Base-by-base conservation (phyloP, 225 moss, liverwort and hornwort genomes). In the Takakia lepidozioides region DNA sequence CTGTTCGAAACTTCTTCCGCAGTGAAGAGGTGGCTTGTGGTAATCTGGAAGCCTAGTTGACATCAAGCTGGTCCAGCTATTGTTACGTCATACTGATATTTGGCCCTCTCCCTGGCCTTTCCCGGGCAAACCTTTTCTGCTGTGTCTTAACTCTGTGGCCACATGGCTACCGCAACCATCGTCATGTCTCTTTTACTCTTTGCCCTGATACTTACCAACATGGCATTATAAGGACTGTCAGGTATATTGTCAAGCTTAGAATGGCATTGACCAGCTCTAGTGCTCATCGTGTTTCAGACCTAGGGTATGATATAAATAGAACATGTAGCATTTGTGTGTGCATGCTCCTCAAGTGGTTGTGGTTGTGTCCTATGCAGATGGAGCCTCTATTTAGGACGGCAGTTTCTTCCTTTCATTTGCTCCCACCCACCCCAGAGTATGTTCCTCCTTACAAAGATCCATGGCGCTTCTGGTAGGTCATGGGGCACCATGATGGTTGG, bases 391-490 rank as follows among this genome's bases (percentile, higher is more conserved):
- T 98, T 10, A 85, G 63, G 53, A 67, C 75, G 20, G 56, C 74
- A 10, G 48, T 91, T 24, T 46, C 77, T 1, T 98, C 98, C 24
- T 98, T 91, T 67, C 80, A 62, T 41, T 68, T 91, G 47, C 65
- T 57, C 8, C 51, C 80, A 34, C 84, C 73, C 36, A 85, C 91
- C 35, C 30, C 55, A 49, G 91, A 87, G 66, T 98, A 72, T 45
- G 87, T 98, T 11, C 83, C 91, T 44, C 98, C 98, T 10, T 76
- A 85, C 60, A 91, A 98, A 68, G 98, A 98, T 48, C 98, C 98
- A 10, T 98, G 98, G 98, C 87, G 98, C 25, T 87, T 98, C 51
- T 98, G 98, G 98, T 98, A 83, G 81, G n/a, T n/a, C n/a, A n/a
- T n/a, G n/a, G n/a, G n/a, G n/a, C n/a, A n/a, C n/a, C n/a, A n/a